Percentiles rank a stretch among this genome's conserved stretches.
phyloP scores from a whole-genome alignment of 176 grass and related monocot species.

The Raddia guianensis region DNA sequence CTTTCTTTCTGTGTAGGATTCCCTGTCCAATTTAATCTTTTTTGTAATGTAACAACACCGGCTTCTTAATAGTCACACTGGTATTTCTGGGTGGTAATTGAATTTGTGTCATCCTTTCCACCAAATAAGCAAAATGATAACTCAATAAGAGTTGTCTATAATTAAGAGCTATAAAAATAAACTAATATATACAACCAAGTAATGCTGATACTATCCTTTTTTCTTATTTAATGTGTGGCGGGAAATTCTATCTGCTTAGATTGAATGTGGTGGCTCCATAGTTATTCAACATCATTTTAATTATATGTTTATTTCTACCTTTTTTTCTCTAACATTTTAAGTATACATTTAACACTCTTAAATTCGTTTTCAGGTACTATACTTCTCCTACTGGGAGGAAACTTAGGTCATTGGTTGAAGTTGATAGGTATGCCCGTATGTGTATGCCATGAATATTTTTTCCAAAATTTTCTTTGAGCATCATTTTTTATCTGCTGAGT shows the following conservation, averaged over 20 bases:
- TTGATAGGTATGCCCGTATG: slow-evolving; percentile 53
- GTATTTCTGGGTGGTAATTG: neutral
- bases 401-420: slow-evolving; percentile 72
- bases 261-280: neutral
- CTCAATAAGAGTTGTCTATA: neutral
- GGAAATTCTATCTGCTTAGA: neutral
- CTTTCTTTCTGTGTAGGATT: neutral
- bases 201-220: neutral
- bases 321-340: neutral
- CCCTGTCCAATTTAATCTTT: neutral
- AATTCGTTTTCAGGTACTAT: slow-evolving; percentile 68
- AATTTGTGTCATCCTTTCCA: neutral
- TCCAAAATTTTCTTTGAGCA: neutral
- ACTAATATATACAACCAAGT: neutral
- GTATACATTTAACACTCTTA: slow-evolving; percentile 1
- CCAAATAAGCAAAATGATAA: slow-evolving; percentile 18
- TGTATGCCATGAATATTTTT: neutral
- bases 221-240: slow-evolving; percentile 18
- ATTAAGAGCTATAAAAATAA: neutral
- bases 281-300: neutral
- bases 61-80: neutral
- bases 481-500: slow-evolving; percentile 14
- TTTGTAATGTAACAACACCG: neutral
- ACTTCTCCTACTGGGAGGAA: slow-evolving; percentile 72
- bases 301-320: neutral